Conservation (phyloP, 2,329 filamentous ascomycete genomes). For the Colletotrichum sublineola region DNA sequence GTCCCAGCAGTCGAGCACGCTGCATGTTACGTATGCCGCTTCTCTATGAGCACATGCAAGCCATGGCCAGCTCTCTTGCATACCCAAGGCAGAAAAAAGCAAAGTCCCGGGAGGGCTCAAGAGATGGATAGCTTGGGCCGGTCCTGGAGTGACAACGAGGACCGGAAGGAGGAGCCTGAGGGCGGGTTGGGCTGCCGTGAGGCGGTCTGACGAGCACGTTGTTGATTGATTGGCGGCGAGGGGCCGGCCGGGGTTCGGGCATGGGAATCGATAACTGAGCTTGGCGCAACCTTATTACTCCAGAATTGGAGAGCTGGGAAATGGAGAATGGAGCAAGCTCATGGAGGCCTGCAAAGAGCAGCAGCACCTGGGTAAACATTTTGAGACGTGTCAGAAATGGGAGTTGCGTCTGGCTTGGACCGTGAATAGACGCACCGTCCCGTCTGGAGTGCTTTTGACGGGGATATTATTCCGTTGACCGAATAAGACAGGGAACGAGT, state of each 20-base stretch:
- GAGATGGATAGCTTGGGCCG: neutral
- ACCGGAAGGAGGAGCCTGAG: slow-evolving; percentile 1
- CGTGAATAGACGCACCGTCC: slow-evolving; percentile 39
- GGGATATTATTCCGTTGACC: slow-evolving; percentile 34
- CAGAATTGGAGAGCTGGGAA: slow-evolving; percentile 17
- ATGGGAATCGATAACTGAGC: slow-evolving; percentile 19
- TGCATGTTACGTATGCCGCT: neutral
- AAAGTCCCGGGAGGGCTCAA: neutral
- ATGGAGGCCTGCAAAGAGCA: slow-evolving; percentile 23
- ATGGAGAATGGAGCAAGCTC: slow-evolving; percentile 4
- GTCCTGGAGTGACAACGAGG: slow-evolving; percentile 10
- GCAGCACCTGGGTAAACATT: slow-evolving; percentile 27
- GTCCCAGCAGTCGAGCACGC: slow-evolving; percentile 13
- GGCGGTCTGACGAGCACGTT: slow-evolving; percentile 43
- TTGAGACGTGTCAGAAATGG: slow-evolving; percentile 40
- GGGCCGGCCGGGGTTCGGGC: slow-evolving; percentile 23
- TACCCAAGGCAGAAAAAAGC: neutral
- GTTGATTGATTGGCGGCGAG: slow-evolving; percentile 42
- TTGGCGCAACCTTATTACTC: slow-evolving; percentile 37
- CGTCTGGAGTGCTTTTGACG: slow-evolving; percentile 35
- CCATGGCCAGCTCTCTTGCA: slow-evolving; percentile 8
- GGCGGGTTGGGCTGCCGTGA: slow-evolving; percentile 25
- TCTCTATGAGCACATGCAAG: slow-evolving; percentile 8
- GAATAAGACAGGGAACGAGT: slow-evolving; percentile 31
- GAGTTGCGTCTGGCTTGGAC: slow-evolving; percentile 23